Base-by-base conservation (phyloP, 352 stramenopile genomes). In the Pythium rhizo-oryzae region DNA sequence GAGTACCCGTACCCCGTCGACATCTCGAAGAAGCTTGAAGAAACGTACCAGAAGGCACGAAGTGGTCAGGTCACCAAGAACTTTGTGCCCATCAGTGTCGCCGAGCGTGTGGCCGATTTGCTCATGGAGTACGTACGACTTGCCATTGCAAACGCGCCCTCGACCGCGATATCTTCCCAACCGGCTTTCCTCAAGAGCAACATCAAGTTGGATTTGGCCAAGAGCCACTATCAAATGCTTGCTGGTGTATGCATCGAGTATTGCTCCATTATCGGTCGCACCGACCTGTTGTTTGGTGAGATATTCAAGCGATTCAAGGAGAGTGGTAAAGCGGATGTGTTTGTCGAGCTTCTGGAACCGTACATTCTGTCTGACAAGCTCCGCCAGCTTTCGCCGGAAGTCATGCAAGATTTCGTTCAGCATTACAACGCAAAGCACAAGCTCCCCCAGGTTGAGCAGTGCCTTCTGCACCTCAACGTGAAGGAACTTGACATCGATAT, bases 221-320 rank as follows among this genome's bases (percentile, higher is more conserved):
- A 97, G 77, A 97, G 89, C 59, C 96, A 99, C 75, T 99, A 98
- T 72, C 91, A 98, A 69, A 98, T 99, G 94, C 79, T 99, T 28
- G 95, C 92, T 21, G 92, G 92, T 37, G 95, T 99, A 21, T 98
- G 92, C 60, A 96, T 98, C 28, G 96, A 99, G 72, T 99, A 96
- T 67, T 98, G 94, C 65, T 84, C 96, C 35, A 90, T 96, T 5
- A 97, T 96, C 0, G 83, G 85, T 0, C 82, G 87, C 13, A 94
- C 85, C 0, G 90, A 97, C 62, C 62, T 97, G 51, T 71, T 97
- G 8, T 97, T 97, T 64, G 87, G 84, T 15, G 88, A 96, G 47
- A 96, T 97, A 57, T 97, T 93, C 67, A 89, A 86, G 37, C 80
- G 87, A 6, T 97, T 97, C 66, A 89, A 92, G 64, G 85, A 94